Base-by-base conservation (phyloP, 495 filamentous ascomycete genomes). In the Penicillium roqueforti region DNA sequence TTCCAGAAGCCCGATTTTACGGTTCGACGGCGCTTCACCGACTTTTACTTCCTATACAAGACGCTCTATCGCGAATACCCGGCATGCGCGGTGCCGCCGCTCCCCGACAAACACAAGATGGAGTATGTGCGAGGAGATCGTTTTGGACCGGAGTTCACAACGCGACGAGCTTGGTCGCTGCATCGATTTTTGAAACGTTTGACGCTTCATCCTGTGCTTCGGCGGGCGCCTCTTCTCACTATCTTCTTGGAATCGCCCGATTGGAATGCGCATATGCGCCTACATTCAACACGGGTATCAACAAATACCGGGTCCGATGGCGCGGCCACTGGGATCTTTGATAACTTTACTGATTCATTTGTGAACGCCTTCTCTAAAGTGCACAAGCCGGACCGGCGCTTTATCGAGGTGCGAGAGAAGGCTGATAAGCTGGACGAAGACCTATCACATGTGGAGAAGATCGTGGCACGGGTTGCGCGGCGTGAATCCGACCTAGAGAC, bases 91-190 rank as follows among this genome's bases (percentile, higher is more conserved):
- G 91, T 98, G 11, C 93, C 93, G 36, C 93, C 93, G 43, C 77
- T 97, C 53, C 93, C 93, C 41, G 93, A 97, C 69, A 98, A 98
- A 74, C 92, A 97, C 78, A 95, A 95, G 68, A 93, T 98, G 88
- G 89, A 93, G 63, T 96, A 97, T 62, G 95, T 97, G 32, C 87
- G 91, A 47, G 95, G 95, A 48, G 92, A 97, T 71, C 85, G 93
- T 37, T 98, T 98, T 70, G 90, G 91, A 2, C 69, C 86, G 14
- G 95, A 97, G 67, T 98, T 98, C 69, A 97, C 90, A n/a, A 78
- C 82, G 29, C 83, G 93, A 19, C 83, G 93, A 29, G 90, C 89
- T 28, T 88, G 91, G 76, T 97, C 92, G 16, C 77, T 98, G 47
- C 86, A 95, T 67, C 87, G 93, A 38, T 98, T 97, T 65, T 79